These are phyloP conservation scores for Beauveria australis DNA, from an alignment of 2,329 filamentous ascomycete species.

Conservation along the genomic window DNA sequence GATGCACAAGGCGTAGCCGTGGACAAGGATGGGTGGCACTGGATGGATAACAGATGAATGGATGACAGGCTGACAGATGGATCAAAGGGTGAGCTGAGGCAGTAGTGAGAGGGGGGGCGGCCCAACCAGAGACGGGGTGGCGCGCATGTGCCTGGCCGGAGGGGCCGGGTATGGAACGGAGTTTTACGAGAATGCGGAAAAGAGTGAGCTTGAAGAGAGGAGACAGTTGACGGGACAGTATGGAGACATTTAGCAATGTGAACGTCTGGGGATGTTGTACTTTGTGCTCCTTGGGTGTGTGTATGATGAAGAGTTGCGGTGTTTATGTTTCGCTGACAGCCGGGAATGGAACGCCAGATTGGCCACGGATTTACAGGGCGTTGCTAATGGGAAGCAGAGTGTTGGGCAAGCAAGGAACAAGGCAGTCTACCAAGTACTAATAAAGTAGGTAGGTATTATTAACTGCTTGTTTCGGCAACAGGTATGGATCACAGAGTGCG, in stretches of 20 bases:
- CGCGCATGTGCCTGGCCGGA: slow-evolving; percentile 1
- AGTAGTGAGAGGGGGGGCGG: background rate
- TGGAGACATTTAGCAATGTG: too few relatives aligned
- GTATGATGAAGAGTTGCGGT: too few relatives aligned
- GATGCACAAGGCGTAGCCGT: background rate
- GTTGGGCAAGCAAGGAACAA: background rate
- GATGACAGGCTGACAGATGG: background rate
- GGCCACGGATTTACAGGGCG: too few relatives aligned
- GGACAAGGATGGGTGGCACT: background rate
- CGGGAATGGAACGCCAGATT: too few relatives aligned
- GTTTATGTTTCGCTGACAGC: too few relatives aligned
- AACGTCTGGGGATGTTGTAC: too few relatives aligned
- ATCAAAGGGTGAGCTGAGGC: background rate
- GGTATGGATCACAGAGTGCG: too few relatives aligned
- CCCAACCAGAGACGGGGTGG: slow-evolving; percentile 3
- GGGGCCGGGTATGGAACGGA: background rate
- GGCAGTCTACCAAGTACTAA: too few relatives aligned
- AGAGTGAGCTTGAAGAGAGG: background rate
- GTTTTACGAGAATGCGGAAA: background rate
- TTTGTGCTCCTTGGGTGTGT: too few relatives aligned
- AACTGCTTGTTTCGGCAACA: too few relatives aligned
- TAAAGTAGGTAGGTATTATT: too few relatives aligned
- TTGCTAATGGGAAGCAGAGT: background rate
- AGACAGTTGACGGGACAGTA: too few relatives aligned
- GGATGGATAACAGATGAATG: background rate